Evolutionary conservation across 257 asterid species (phyloP), one percentile per base, ranked within the genome.

Genomic region (Ilex aquifolium): DNA sequence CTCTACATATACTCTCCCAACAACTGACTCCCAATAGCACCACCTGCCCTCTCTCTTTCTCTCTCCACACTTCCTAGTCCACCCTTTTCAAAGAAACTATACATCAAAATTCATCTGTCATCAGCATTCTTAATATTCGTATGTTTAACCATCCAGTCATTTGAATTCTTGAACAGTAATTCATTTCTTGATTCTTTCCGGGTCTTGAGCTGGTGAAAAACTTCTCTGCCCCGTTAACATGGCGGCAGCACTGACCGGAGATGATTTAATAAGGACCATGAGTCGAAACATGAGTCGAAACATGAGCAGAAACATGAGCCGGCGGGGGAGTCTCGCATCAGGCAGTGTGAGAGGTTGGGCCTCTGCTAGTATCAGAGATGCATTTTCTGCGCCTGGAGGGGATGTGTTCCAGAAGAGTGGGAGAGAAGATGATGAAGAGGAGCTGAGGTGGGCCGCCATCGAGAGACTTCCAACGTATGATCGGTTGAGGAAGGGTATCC

Each of bases 401-500:
- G 87, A 88, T 31, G 86, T 78, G 13, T 88, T 88, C 48, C 75
- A 71, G 62, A 80, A 76, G 36, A 87, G 90, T 69, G 90, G 83
- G 66, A 80, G 84, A 57, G 73, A 63, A 15, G 89, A 83, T 15
- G 96, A 88, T 12, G 95, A 88, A 55, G 91, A 81, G 15, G 90
- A 86, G 70, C 95, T 86, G 27, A 82, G 70, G 67, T 84, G 93
- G 95, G 96, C 96, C 54, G 96, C 93, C 58, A 84, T 86, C 3
- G 93, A 88, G 66, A 80, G 93, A 75, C 96, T 88, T 15, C 96
- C 96, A 0, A 88, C 96, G n/a, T 79, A 79, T 69, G 95, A 81
- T 69, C 82, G 96, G 10, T 61, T 86, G 84, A 82, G 84, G 59
- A 88, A 80, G 53, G 90, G 93, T 59, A 76, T 88, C 36, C 12